Evolutionary conservation across 495 filamentous ascomycete genomes (phyloP).

Genomic region (Extremus antarcticus): DNA sequence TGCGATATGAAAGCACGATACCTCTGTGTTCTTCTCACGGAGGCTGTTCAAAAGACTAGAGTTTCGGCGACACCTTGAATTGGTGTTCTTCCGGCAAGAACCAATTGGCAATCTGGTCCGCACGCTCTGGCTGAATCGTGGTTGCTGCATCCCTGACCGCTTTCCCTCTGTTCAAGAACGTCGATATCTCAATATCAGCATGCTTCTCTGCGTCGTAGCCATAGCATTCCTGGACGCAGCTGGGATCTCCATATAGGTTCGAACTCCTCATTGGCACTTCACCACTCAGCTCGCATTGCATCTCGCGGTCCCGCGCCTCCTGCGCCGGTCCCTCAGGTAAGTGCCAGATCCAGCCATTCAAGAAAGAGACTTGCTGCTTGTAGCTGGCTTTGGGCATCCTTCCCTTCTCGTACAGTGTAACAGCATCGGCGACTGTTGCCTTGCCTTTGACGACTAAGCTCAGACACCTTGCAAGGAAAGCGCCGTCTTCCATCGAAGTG

Average conservation of each 20-base stretch:
- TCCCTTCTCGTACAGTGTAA: slow-evolving; percentile 16
- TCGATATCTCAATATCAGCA: slow-evolving; percentile 19
- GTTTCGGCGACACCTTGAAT: slow-evolving; percentile 9
- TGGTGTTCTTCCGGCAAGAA: slow-evolving; percentile 19
- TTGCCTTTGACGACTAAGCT: slow-evolving; percentile 3
- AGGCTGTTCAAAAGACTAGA: too few species aligned
- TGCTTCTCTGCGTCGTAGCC: slow-evolving; percentile 27
- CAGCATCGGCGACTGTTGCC: slow-evolving; percentile 10
- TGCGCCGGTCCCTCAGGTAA: slow-evolving; percentile 16
- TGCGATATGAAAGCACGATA: too few species aligned
- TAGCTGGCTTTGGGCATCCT: slow-evolving; percentile 20
- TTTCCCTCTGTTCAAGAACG: slow-evolving; percentile 11
- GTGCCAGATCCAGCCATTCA: slow-evolving; percentile 21
- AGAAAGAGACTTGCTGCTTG: slow-evolving; percentile 25
- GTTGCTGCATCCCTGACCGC: slow-evolving; percentile 12
- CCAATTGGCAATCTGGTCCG: slow-evolving; percentile 27
- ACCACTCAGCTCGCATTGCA: slow-evolving; percentile 28
- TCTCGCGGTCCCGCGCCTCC: slow-evolving; percentile 14
- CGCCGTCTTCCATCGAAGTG: slow-evolving; percentile 23
- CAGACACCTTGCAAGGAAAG: slow-evolving; percentile 18
- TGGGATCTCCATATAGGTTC: slow-evolving; percentile 25
- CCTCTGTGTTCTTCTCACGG: too few species aligned
- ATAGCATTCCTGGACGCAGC: slow-evolving; percentile 21
- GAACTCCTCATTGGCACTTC: slow-evolving; percentile 20
- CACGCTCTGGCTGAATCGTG: slow-evolving; percentile 13